Evolutionary conservation across 345 rosid genomes (phyloP), one percentile per base, ranked within the genome.

Genomic region (Eutrema japonicum): DNA sequence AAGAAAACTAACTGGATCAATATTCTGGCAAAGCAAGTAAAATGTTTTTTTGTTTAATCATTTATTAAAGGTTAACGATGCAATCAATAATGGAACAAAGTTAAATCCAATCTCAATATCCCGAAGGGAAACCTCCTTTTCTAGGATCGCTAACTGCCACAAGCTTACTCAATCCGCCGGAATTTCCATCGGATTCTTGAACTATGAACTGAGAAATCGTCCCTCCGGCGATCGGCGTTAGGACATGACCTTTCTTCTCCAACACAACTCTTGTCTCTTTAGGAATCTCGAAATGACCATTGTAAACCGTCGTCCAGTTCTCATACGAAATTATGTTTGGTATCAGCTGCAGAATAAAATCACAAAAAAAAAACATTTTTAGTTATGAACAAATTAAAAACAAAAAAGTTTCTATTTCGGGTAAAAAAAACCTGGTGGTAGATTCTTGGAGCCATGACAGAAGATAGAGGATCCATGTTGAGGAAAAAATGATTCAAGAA

Each of bases 51-150:
- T 13, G 32, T 6, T 32, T 38, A 52, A 27, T 67, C 29, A 52
- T 38, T 4, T 13, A 52, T 32, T 13, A 61, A 35, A 40, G 30
- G 51, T 7, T 26, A 10, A 49, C 2, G 26, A 57, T 38, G 35
- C 49, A 26, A 76, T 43, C 61, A 27, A 27, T 1, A 38, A 14
- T 40, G 36, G 40, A 38, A 10, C 12, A 56, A 56, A 50, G 33
- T 8, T 4, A 54, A 62, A 74, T 29, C 35, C 13, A 55, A 49
- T 58, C 3, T 46, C 51, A 89, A 64, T 51, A 85, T 60, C 90
- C 96, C 56, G 90, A 79, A 10, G 96, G 89, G 56, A 74, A 66
- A 4, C 92, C 92, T 74, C 92, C 90, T 75, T 85, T 87, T 72
- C 96, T 82, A 12, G 92, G 90, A 72, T 89, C 92, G 79, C 88